phyloP scores from a whole-genome alignment of 805 yeast species.

The Candida stauntonica region DNA sequence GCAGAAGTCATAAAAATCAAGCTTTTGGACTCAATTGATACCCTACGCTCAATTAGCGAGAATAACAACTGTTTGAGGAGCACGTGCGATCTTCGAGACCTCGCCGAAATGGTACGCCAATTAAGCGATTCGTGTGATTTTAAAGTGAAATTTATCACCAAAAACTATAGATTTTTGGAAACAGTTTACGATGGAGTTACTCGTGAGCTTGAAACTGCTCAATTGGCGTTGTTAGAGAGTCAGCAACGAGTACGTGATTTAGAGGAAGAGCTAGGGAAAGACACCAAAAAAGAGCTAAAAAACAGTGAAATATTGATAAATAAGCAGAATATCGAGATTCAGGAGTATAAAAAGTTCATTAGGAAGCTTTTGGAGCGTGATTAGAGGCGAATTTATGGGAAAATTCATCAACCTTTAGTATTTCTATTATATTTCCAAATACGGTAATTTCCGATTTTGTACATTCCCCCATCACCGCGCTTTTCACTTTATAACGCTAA shows the following conservation, averaged over 20 bases:
- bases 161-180: constrained; percentile 23
- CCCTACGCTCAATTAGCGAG: too few species aligned
- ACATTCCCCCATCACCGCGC: too few species aligned
- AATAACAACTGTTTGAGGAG: too few species aligned
- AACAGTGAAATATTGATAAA: constrained; percentile 4
- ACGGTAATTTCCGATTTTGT: too few species aligned
- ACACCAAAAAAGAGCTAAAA: constrained; percentile 2
- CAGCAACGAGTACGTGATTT: constrained; percentile 2
- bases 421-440: too few species aligned
- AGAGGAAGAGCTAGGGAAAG: constrained; percentile 1
- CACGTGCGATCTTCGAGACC: too few species aligned
- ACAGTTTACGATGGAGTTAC: constrained; percentile 17
- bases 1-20: too few species aligned
- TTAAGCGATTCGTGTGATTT: constrained; percentile 18
- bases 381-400: too few species aligned
- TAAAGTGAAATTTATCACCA: constrained; percentile 20
- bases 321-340: constrained; percentile 19
- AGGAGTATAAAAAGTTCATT: constrained; percentile 23
- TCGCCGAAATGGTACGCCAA: constrained; percentile 10
- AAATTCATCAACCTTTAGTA: too few species aligned
- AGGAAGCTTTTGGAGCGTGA: constrained; percentile 23
- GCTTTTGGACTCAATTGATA: too few species aligned
- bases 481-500: too few species aligned
- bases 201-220: constrained; percentile 8
- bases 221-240: constrained; percentile 1